These are phyloP conservation scores for Aspergillus unguis DNA, from an alignment of 2,329 filamentous ascomycete species.

Conservation along the genomic window DNA sequence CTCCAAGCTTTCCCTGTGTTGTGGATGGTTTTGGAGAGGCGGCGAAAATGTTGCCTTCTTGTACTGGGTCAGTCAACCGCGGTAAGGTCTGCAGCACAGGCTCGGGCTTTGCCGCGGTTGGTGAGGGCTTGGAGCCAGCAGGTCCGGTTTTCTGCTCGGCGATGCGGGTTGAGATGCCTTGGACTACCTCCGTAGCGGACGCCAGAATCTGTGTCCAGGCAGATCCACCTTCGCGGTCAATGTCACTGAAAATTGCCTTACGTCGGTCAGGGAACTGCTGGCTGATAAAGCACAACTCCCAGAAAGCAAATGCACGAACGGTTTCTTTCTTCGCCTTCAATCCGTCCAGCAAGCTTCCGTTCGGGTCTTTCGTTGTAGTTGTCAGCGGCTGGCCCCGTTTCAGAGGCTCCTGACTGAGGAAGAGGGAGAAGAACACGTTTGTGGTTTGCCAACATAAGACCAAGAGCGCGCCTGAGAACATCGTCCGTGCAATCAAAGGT, in stretches of 20 bases:
- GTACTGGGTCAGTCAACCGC: slow-evolving; percentile 48
- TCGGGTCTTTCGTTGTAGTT: slow-evolving; percentile 81
- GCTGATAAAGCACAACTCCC: slow-evolving; percentile 82
- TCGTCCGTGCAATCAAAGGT: slow-evolving; percentile 55
- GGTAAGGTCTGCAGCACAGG: slow-evolving; percentile 47
- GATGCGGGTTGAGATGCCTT: slow-evolving; percentile 65
- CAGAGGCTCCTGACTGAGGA: slow-evolving; percentile 74
- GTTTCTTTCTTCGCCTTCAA: slow-evolving; percentile 78
- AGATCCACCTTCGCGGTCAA: slow-evolving; percentile 74
- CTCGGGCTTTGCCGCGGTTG: slow-evolving; percentile 43
- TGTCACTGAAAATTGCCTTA: slow-evolving; percentile 79
- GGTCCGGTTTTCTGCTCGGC: slow-evolving; percentile 55
- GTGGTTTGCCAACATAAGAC: slow-evolving; percentile 71
- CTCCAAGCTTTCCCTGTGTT: slow-evolving; percentile 36
- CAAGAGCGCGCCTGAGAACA: slow-evolving; percentile 64
- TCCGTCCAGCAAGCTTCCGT: slow-evolving; percentile 81
- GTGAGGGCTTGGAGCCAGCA: slow-evolving; percentile 29
- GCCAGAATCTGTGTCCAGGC: slow-evolving; percentile 77
- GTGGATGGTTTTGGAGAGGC: slow-evolving; percentile 36
- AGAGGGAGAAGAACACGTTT: slow-evolving; percentile 75
- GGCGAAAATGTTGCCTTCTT: slow-evolving; percentile 48
- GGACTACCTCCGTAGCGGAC: slow-evolving; percentile 67
- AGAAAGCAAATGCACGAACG: slow-evolving; percentile 79
- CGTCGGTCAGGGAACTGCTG: slow-evolving; percentile 70
- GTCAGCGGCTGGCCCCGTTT: slow-evolving; percentile 85